phyloP scores from a whole-genome alignment of 192 early-diverging fungal species.

The Helicostylum pulchrum region DNA sequence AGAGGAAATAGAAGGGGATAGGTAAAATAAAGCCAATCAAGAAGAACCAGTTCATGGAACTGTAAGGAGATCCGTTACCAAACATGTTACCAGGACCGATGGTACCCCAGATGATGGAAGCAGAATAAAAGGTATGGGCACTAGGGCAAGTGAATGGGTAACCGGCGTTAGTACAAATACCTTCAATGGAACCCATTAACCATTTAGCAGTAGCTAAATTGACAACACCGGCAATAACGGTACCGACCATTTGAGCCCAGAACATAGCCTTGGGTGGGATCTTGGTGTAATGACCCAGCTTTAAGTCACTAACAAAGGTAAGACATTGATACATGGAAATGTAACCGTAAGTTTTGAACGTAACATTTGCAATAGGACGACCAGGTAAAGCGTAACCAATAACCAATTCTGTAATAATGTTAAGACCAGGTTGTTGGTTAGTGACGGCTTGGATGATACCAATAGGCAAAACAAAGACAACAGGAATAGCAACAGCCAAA shows the following conservation, averaged over 20 bases:
- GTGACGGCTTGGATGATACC: conserved; percentile 80
- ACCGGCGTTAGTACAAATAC: conserved; percentile 39
- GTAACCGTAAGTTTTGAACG: conserved; percentile 84
- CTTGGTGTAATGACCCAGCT: conserved; percentile 77
- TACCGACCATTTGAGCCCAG: conserved; percentile 53
- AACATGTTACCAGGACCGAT: conserved; percentile 70
- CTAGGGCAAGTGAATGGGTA: conserved; percentile 48
- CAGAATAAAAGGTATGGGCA: conserved; percentile 59
- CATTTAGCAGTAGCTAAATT: conserved; percentile 45
- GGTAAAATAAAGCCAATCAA: conserved; percentile 55
- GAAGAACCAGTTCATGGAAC: conserved; percentile 42
- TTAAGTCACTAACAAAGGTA: conserved; percentile 68
- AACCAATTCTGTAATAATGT: conserved; percentile 84
- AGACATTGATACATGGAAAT: conserved; percentile 79
- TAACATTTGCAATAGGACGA: conserved; percentile 75
- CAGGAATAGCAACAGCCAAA: conserved; percentile 53
- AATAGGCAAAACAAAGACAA: conserved; percentile 72
- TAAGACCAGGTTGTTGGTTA: conserved; percentile 74
- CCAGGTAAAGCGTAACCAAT: conserved; percentile 80
- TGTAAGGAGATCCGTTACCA: conserved; percentile 39
- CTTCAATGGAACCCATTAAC: conserved; percentile 40
- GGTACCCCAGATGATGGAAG: conserved; percentile 71
- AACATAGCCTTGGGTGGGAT: conserved; percentile 65
- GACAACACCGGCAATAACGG: conserved; percentile 54
- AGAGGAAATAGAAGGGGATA: conserved; percentile 53